A percentile compares a stretch with the other conserved stretches of the same genome.
Evolutionary conservation across 805 yeast genomes (phyloP).

Genomic region (Wickerhamiella vanderwaltii): DNA sequence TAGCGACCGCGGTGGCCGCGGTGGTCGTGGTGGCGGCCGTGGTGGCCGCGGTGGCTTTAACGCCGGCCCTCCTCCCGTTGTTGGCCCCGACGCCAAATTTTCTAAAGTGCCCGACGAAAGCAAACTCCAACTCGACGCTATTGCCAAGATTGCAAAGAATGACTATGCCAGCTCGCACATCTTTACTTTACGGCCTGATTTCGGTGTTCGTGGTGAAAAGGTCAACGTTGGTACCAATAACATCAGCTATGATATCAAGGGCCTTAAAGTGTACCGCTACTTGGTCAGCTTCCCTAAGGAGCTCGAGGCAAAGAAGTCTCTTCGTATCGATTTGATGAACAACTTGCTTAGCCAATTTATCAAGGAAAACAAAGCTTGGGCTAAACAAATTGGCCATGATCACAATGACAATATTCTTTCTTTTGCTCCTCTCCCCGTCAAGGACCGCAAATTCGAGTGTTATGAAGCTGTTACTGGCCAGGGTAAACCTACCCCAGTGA

Average conservation of each 20-base stretch:
- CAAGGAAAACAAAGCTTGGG: not conserved
- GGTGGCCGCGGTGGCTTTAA: conserved; percentile 9
- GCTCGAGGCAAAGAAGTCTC: conserved; percentile 9
- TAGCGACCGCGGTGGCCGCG: conserved; percentile 4
- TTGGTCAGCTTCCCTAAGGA: conserved; percentile 10
- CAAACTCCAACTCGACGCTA: not conserved
- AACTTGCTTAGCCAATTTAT: conserved; percentile 10
- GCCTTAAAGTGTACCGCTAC: conserved; percentile 8
- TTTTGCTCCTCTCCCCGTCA: conserved; percentile 9
- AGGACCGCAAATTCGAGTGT: conserved; percentile 8
- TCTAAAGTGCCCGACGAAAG: conserved; percentile 1
- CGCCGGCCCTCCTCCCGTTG: conserved; percentile 11
- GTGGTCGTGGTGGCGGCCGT: conserved; percentile 10
- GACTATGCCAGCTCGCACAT: not conserved
- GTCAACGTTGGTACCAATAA: conserved; percentile 9
- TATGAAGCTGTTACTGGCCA: conserved; percentile 10
- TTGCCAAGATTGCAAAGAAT: not conserved
- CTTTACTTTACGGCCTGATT: conserved; percentile 8
- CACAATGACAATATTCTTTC: conserved; percentile 11
- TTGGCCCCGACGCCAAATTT: conserved; percentile 9
- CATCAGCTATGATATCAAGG: conserved; percentile 8
- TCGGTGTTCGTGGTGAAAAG: conserved; percentile 9
- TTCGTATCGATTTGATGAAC: conserved; percentile 8
- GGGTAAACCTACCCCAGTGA: conserved; percentile 6
- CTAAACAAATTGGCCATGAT: conserved; percentile 11